phyloP scores from a whole-genome alignment of 257 asterid species.

The Coffea canephora region DNA sequence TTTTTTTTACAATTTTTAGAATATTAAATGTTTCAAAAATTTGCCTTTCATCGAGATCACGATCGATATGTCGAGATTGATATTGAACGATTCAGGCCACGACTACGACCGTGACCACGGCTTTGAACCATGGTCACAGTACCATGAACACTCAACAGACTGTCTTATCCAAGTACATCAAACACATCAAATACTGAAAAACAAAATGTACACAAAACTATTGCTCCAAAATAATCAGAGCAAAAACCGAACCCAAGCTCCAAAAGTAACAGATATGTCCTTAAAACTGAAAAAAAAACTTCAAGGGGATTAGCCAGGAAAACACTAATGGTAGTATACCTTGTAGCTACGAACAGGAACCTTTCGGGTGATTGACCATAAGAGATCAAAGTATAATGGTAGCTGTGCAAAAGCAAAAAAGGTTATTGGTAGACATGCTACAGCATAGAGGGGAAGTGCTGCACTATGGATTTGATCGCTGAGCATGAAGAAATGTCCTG shows the following conservation, averaged over 20 bases:
- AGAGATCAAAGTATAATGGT: conserved; percentile 59
- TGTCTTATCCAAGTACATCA: neutral
- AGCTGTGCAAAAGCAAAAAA: conserved; percentile 45
- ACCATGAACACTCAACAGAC: neutral
- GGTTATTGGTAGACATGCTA: conserved; percentile 42
- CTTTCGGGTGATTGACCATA: conserved; percentile 33
- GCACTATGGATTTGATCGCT: conserved; percentile 26
- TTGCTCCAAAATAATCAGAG: neutral
- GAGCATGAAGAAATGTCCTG: conserved; percentile 55
- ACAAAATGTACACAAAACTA: neutral
- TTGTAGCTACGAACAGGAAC: conserved; percentile 47
- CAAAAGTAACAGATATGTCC: neutral
- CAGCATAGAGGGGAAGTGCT: conserved; percentile 41
- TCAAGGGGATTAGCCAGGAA: neutral
- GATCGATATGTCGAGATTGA: too few relatives aligned
- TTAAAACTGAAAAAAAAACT: neutral
- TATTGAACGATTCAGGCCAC: too few relatives aligned
- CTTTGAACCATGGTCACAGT: neutral
- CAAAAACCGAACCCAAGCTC: too few relatives aligned
- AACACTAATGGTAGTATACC: conserved; percentile 13
- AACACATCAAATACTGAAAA: neutral
- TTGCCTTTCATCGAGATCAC: too few relatives aligned
- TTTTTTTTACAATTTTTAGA: too few relatives aligned
- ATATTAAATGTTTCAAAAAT: too few relatives aligned
- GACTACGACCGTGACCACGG: neutral